These are phyloP conservation scores for Hanseniaspora lindneri DNA, from an alignment of 805 yeast genomes.

Conservation along the genomic window DNA sequence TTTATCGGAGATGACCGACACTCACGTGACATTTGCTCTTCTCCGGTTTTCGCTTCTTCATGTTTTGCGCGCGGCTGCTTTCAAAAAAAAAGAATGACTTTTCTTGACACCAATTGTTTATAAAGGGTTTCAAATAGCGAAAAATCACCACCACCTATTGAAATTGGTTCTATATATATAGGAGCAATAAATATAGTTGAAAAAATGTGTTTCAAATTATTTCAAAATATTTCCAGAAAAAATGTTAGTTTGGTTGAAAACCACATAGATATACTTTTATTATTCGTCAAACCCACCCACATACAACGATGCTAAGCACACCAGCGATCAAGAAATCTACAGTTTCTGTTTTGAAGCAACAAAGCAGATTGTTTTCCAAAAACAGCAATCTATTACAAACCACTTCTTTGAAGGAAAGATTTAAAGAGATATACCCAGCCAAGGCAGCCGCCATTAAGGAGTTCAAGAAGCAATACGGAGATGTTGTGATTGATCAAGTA, in stretches of 20 bases:
- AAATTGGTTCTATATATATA: too few species aligned
- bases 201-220: too few species aligned
- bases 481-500: slow-evolving; percentile 58
- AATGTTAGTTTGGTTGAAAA: too few species aligned
- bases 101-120: too few species aligned
- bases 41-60: slow-evolving; percentile 11
- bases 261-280: slow-evolving; percentile 10
- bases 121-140: too few species aligned
- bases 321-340: slow-evolving; percentile 1
- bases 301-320: slow-evolving; percentile 7
- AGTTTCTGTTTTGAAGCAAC: slow-evolving; percentile 4
- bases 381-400: slow-evolving; percentile 11
- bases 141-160: too few species aligned
- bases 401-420: slow-evolving; percentile 81
- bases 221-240: too few species aligned
- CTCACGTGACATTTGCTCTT: not conserved
- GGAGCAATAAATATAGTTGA: too few species aligned
- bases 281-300: not conserved
- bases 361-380: slow-evolving; percentile 5
- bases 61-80: slow-evolving; percentile 1
- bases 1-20: not conserved
- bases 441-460: slow-evolving; percentile 75
- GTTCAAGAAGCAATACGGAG: slow-evolving; percentile 83
- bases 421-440: slow-evolving; percentile 82
- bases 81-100: slow-evolving; percentile 12